Percentiles rank a stretch among this genome's conserved stretches.
Evolutionary conservation across 352 stramenopile species (phyloP).

Genomic region (Albugo candida): DNA sequence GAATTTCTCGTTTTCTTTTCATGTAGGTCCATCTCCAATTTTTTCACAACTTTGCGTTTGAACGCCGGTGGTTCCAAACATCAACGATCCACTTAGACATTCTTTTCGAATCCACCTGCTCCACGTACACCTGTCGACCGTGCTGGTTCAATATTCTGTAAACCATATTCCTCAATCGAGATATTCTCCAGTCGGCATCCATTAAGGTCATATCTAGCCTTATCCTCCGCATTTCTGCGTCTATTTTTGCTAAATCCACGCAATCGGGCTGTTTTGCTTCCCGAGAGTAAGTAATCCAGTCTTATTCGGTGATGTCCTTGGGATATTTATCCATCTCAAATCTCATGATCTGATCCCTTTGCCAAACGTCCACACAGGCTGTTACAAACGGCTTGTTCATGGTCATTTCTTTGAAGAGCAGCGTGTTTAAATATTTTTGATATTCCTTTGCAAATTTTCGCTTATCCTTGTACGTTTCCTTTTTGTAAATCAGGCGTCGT

Average conservation of each 20-base stretch:
- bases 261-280: not conserved
- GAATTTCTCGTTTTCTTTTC: not conserved
- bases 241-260: not conserved
- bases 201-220: not conserved
- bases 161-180: not conserved
- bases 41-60: not conserved
- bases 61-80: not conserved
- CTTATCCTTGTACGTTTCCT: not conserved
- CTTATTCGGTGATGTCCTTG: not conserved
- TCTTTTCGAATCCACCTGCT: not conserved
- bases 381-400: not conserved
- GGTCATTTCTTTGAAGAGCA: not conserved
- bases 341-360: not conserved
- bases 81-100: not conserved
- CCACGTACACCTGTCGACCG: not conserved
- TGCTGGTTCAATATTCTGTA: not conserved
- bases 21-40: too few species aligned
- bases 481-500: not conserved
- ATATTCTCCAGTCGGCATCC: not conserved
- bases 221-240: not conserved
- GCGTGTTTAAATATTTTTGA: not conserved
- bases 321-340: not conserved
- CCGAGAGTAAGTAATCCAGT: not conserved
- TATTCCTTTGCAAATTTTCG: not conserved
- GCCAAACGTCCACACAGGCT: not conserved